Conservation (phyloP, 352 stramenopile genomes). For the Labyrinthula sp. region DNA sequence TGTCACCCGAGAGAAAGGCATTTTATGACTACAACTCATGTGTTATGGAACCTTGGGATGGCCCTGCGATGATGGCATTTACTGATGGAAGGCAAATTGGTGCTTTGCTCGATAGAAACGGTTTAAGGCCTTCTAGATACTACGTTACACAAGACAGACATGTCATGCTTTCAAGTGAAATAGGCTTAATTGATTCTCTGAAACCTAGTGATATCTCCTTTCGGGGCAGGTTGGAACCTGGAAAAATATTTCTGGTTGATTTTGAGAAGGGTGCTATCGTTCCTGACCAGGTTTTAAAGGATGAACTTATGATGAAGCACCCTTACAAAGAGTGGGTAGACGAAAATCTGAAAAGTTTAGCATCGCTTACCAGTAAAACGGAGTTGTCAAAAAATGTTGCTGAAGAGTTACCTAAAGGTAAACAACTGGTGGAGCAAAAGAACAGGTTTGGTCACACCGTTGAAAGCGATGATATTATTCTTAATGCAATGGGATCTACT, state of each 20-base stretch:
- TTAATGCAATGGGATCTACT: constrained; percentile 61
- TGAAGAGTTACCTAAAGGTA: constrained; percentile 30
- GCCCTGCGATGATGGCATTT: constrained; percentile 89
- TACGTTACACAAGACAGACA: constrained; percentile 88
- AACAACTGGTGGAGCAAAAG: constrained; percentile 6
- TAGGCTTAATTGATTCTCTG: constrained; percentile 69
- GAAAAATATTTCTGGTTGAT: constrained; percentile 90
- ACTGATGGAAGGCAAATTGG: constrained; percentile 76
- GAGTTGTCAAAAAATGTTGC: constrained; percentile 30
- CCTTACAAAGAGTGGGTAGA: constrained; percentile 75
- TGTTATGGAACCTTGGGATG: constrained; percentile 91
- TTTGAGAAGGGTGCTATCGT: constrained; percentile 78
- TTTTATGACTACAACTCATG: constrained; percentile 93
- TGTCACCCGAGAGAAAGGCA: constrained; percentile 68
- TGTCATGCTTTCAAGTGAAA: constrained; percentile 77
- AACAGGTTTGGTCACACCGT: constrained; percentile 81
- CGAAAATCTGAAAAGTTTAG: constrained; percentile 42
- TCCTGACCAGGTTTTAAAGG: constrained; percentile 81
- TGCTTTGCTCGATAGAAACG: constrained; percentile 83
- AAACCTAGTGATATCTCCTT: constrained; percentile 66
- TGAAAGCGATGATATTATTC: constrained; percentile 77
- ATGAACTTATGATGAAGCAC: constrained; percentile 53
- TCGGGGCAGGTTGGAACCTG: constrained; percentile 76
- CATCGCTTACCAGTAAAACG: constrained; percentile 58
- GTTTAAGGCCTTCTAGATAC: constrained; percentile 74